These are phyloP conservation scores for Ganoderma multipileum DNA, from an alignment of 1,284 basidiomycete species.

Conservation along the genomic window DNA sequence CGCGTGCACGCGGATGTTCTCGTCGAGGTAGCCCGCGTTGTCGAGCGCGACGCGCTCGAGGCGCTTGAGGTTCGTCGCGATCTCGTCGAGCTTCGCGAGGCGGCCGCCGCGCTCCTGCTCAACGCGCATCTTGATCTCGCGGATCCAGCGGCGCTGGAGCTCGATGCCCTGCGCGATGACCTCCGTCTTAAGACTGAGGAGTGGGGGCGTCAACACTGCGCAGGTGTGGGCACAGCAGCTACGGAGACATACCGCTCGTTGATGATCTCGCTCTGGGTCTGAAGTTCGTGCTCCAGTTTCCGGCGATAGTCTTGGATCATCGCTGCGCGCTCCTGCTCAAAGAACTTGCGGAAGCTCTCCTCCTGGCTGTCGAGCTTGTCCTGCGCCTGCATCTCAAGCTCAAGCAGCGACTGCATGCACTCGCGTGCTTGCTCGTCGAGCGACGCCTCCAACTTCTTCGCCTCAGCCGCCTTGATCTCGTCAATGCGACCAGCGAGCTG, in stretches of 20 bases:
- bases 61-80: constrained; percentile 89
- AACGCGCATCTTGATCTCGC: constrained; percentile 94
- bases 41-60: constrained; percentile 92
- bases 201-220: neutral
- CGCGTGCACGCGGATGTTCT: constrained; percentile 87
- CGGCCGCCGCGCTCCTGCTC: constrained; percentile 97
- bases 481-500: constrained; percentile 83
- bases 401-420: constrained; percentile 85
- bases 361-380: constrained; percentile 89
- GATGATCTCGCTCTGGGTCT: constrained; percentile 91
- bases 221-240: neutral
- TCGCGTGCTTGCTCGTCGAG: constrained; percentile 86
- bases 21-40: constrained; percentile 89
- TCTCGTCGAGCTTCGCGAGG: constrained; percentile 92
- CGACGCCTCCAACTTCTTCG: constrained; percentile 76
- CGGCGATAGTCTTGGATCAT: constrained; percentile 85
- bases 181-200: constrained; percentile 85
- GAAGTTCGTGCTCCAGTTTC: constrained; percentile 88
- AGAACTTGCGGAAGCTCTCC: constrained; percentile 84
- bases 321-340: constrained; percentile 81
- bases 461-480: constrained; percentile 84
- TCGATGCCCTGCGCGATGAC: constrained; percentile 97
- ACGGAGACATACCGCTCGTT: constrained; percentile 78
- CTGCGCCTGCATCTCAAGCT: constrained; percentile 84
- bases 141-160: constrained; percentile 95